These are phyloP conservation scores for Diutina ranongensis DNA, from an alignment of 1,139 yeast genomes.

Conservation along the genomic window DNA sequence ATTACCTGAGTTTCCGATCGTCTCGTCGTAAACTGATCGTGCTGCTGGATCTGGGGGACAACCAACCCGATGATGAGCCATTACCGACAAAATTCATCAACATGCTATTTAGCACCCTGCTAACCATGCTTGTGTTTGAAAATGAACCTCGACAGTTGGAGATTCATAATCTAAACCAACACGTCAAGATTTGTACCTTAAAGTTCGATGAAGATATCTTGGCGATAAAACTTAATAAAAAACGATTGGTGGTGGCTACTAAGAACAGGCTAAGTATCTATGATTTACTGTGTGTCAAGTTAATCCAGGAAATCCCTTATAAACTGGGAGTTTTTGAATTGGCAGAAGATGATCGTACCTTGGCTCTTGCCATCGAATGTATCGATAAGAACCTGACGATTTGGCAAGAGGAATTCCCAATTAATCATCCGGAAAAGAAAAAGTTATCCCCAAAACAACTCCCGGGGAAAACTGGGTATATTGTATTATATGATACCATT, in stretches of 20 bases:
- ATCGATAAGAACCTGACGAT: not conserved
- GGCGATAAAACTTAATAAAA: slow-evolving; percentile 54
- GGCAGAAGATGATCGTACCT: not conserved
- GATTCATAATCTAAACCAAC: slow-evolving; percentile 58
- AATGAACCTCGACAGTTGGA: slow-evolving; percentile 32
- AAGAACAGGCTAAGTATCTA: not conserved
- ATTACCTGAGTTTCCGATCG: slow-evolving; percentile 13
- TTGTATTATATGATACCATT: not conserved
- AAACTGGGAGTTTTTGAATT: not conserved
- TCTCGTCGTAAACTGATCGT: slow-evolving; percentile 3
- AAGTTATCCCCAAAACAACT: not conserved
- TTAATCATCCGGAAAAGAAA: not conserved
- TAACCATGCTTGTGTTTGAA: slow-evolving; percentile 50
- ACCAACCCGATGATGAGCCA: not conserved
- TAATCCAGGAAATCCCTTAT: not conserved
- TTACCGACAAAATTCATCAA: slow-evolving; percentile 5
- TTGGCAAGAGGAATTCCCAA: not conserved
- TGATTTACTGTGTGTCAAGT: not conserved
- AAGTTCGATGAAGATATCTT: slow-evolving; percentile 53
- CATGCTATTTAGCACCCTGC: slow-evolving; percentile 61
- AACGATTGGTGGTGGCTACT: slow-evolving; percentile 40
- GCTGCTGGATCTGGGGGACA: slow-evolving; percentile 3
- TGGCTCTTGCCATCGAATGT: slow-evolving; percentile 1
- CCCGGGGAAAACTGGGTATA: not conserved
- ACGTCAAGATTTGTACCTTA: slow-evolving; percentile 57